phyloP scores from a whole-genome alignment of 2,329 filamentous ascomycete genomes.

The Pestalotiopsis sp. region DNA sequence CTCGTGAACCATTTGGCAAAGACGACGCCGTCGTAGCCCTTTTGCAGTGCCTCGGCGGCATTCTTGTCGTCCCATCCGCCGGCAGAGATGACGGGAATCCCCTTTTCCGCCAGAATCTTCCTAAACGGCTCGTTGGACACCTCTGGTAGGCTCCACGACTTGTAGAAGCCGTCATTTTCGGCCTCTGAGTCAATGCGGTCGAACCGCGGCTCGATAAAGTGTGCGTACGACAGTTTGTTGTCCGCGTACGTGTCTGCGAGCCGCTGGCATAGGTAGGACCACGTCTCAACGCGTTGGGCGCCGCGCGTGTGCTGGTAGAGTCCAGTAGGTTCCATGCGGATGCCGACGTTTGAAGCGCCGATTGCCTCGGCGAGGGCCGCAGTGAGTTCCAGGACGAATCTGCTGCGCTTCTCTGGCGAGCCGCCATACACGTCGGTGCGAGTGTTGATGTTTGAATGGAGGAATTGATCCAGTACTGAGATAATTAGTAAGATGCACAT shows the following conservation, averaged over 20 bases:
- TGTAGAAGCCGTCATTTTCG: constrained; percentile 39
- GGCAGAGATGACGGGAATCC: constrained; percentile 26
- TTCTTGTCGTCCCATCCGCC: constrained; percentile 31
- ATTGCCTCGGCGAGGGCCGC: constrained; percentile 30
- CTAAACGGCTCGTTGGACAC: constrained; percentile 29
- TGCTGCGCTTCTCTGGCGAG: constrained; percentile 30
- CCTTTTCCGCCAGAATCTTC: constrained; percentile 25
- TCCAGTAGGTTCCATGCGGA: constrained; percentile 40
- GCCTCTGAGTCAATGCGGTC: constrained; percentile 42
- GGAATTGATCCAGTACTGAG: constrained; percentile 19
- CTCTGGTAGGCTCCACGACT: constrained; percentile 31
- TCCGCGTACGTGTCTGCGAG: constrained; percentile 33
- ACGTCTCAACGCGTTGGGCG: constrained; percentile 48
- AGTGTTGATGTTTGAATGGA: constrained; percentile 27
- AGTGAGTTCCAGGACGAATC: constrained; percentile 33
- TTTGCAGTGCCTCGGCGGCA: constrained; percentile 26
- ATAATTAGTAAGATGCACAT: background rate
- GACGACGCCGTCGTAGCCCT: constrained; percentile 36
- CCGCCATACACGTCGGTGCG: constrained; percentile 35
- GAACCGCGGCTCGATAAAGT: constrained; percentile 50
- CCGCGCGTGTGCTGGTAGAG: constrained; percentile 48
- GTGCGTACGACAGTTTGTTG: constrained; percentile 44
- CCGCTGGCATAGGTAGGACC: constrained; percentile 44
- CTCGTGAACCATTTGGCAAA: constrained; percentile 48
- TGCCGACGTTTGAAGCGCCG: constrained; percentile 28